Evolutionary conservation across 805 yeast genomes (phyloP), one percentile per base, ranked within the genome.

Genomic region (Yarrowia sp.): DNA sequence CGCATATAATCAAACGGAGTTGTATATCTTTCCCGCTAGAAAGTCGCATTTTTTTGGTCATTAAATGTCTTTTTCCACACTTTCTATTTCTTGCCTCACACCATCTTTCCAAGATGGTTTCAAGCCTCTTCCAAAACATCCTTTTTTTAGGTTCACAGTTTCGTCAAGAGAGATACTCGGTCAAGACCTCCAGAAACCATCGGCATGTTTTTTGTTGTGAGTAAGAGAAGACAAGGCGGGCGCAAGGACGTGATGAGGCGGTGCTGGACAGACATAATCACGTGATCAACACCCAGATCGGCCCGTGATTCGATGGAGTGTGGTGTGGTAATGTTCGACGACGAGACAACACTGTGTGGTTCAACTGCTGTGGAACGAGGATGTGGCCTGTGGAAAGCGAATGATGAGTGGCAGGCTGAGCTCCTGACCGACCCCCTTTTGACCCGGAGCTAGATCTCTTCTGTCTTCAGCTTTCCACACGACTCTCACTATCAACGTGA

Each of bases 121-220:
- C n/a, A n/a, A n/a, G n/a, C n/a, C n/a, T n/a, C n/a, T n/a, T 32
- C 56, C 61, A 54, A 54, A 33, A 54, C 40, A 54, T 21, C 21
- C n/a, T 14, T 48, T 48, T 48, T 48, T 51, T 51, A 35, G 36
- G 41, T 51, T 51, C 58, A 16, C 24, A 21, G 24, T 51, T 51
- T 51, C 58, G 32, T 35, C 58, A 51, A 51, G 58, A 51, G 58
- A 51, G 58, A 51, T 51, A 51, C 58, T 51, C 58, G 41, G 58
- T 51, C 58, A 33, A 33, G 58, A 24, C 40, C 21, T 35, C 46
- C 46, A 54, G 61, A 54, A 32, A 35, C 41, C 61, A 54, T 38
- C 61, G 61, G 46, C 61, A 54, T 54, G 61, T 54, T 54, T 54
- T 54, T 54, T 54, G 61, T 54, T 54, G 61, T 54, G 46, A 54